Conservation (phyloP, 164 flowering plant genomes). For the Tetrastigma voinierianum region DNA sequence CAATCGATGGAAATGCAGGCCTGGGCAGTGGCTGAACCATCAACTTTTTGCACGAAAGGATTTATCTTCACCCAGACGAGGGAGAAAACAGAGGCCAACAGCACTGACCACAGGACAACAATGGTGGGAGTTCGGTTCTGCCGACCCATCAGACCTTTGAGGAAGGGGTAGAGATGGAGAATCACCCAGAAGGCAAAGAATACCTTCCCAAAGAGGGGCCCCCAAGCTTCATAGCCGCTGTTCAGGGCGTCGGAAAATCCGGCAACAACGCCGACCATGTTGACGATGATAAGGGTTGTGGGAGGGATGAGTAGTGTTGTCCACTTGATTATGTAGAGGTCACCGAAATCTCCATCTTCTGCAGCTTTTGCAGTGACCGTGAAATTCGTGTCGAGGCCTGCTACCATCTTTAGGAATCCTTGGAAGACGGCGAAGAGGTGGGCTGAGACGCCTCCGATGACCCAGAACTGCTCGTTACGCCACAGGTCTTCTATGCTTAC, state of each 20-base stretch:
- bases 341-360: slow-evolving; percentile 83
- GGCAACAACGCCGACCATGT: slow-evolving; percentile 89
- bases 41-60: slow-evolving; percentile 59
- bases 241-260: slow-evolving; percentile 93
- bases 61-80: slow-evolving; percentile 92
- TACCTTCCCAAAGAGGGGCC: slow-evolving; percentile 90
- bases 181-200: slow-evolving; percentile 96
- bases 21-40: slow-evolving; percentile 31
- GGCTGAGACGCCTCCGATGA: slow-evolving; percentile 97
- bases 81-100: slow-evolving; percentile 91
- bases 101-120: slow-evolving; percentile 87
- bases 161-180: slow-evolving; percentile 91
- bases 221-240: slow-evolving; percentile 94
- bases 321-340: slow-evolving; percentile 88
- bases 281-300: slow-evolving; percentile 79
- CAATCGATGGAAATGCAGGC: slow-evolving; percentile 88
- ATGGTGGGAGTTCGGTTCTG: slow-evolving; percentile 90
- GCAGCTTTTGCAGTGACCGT: slow-evolving; percentile 88
- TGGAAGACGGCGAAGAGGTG: slow-evolving; percentile 98
- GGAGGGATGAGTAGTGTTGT: slow-evolving; percentile 93
- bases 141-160: slow-evolving; percentile 96
- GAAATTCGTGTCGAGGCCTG: slow-evolving; percentile 93
- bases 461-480: slow-evolving; percentile 99
- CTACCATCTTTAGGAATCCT: slow-evolving; percentile 85
- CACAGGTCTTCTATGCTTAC: slow-evolving; percentile 88